Percentiles rank a stretch among this genome's conserved stretches.
These are phyloP conservation scores for Collybia nuda DNA, from an alignment of 768 basidiomycete species.

Conservation along the genomic window DNA sequence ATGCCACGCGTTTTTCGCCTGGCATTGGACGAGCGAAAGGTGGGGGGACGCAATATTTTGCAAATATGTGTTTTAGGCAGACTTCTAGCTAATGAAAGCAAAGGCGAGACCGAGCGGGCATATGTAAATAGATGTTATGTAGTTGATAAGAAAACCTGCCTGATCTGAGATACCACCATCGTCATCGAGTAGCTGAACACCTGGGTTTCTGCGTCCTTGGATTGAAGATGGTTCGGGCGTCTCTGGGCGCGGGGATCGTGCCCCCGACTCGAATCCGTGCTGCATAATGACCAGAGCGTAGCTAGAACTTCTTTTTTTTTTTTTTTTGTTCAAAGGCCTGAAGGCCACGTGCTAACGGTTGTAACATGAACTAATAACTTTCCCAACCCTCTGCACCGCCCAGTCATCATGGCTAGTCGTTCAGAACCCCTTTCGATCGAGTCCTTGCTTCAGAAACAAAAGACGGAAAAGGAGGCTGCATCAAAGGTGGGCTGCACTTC, in stretches of 20 bases:
- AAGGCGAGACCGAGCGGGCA: not conserved
- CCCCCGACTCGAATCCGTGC: constrained; percentile 18
- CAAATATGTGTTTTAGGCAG: constrained; percentile 76
- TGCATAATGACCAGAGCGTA: not conserved
- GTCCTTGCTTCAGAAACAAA: constrained; percentile 81
- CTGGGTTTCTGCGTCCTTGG: constrained; percentile 57
- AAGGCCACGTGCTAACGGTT: no score
- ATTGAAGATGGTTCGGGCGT: constrained; percentile 63
- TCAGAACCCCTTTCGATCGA: constrained; percentile 88
- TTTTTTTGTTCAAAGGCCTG: not conserved
- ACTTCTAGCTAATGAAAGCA: constrained; percentile 52
- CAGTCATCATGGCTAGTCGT: constrained; percentile 30
- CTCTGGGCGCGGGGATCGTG: constrained; percentile 53
- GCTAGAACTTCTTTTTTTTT: no score
- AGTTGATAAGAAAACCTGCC: constrained; percentile 32
- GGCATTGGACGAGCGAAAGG: constrained; percentile 15
- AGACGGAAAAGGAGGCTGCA: constrained; percentile 84
- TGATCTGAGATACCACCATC: constrained; percentile 68
- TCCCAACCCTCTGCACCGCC: no score
- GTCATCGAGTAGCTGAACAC: constrained; percentile 61
- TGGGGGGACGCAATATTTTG: constrained; percentile 68
- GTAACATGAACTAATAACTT: no score
- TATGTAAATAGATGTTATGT: not conserved
- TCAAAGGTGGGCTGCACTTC: constrained; percentile 60
- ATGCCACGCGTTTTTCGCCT: constrained; percentile 20